Percentiles rank a stretch among this genome's conserved stretches.
Conservation (phyloP, 495 filamentous ascomycete species). For the Lasiosphaeriaceae sp. region DNA sequence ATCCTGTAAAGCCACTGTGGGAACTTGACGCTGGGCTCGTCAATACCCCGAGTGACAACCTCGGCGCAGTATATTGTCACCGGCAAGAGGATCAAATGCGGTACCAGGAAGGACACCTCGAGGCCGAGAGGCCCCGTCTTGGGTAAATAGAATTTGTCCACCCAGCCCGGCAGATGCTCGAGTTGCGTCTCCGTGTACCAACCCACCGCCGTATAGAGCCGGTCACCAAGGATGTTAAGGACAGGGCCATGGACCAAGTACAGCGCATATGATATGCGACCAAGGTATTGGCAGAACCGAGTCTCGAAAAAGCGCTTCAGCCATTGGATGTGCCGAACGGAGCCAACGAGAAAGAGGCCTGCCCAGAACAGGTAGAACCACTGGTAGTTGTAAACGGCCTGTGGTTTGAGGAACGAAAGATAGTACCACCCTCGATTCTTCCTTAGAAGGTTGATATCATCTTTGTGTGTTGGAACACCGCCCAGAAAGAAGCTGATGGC, state of each 20-base stretch:
- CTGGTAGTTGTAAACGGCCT: conserved; percentile 48
- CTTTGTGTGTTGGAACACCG: conserved; percentile 41
- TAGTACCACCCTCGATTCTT: conserved; percentile 42
- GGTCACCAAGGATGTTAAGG: conserved; percentile 39
- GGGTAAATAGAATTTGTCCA: conserved; percentile 44
- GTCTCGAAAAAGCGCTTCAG: conserved; percentile 55
- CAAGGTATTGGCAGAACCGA: conserved; percentile 59
- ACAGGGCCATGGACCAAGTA: conserved; percentile 65
- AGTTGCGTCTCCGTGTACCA: conserved; percentile 37
- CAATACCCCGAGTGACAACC: conserved; percentile 49
- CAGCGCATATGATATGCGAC: conserved; percentile 59
- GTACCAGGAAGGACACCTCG: conserved; percentile 49
- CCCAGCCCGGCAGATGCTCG: conserved; percentile 38
- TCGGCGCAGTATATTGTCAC: conserved; percentile 56
- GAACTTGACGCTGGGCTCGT: conserved; percentile 54
- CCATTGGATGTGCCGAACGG: conserved; percentile 40
- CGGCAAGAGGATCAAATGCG: conserved; percentile 53
- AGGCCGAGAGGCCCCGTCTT: conserved; percentile 50
- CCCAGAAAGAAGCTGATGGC: conserved; percentile 38
- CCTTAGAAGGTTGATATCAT: conserved; percentile 29
- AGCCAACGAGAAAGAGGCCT: conserved; percentile 50
- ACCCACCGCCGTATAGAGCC: conserved; percentile 50
- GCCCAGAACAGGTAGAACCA: conserved; percentile 50
- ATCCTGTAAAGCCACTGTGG: conserved; percentile 50
- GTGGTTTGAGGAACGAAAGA: conserved; percentile 44